phyloP scores from a whole-genome alignment of 78 protist genomes.

The Capsaspora owczarzaki region DNA sequence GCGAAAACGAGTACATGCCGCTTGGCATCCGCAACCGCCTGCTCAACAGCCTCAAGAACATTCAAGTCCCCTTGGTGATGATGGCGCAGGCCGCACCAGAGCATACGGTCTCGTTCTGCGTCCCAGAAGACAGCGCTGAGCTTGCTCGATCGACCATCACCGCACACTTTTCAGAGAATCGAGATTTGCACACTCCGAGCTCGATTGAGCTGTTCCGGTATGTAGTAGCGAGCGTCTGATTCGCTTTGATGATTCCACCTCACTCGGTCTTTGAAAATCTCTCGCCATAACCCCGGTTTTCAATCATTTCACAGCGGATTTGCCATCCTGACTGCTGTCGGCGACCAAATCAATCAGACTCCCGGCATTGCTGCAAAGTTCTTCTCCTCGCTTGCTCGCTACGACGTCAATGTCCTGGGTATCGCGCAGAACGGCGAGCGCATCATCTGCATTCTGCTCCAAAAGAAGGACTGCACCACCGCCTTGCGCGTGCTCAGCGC shows the following conservation, averaged over 20 bases:
- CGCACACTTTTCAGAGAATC: not conserved
- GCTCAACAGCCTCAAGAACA: slow-evolving; percentile 5
- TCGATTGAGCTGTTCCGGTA: no score
- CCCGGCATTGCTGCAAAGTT: slow-evolving; percentile 48
- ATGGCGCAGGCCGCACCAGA: slow-evolving; percentile 41
- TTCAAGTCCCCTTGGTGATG: slow-evolving; percentile 13
- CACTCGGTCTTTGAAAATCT: no score
- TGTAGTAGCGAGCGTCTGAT: no score
- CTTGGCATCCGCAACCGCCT: not conserved
- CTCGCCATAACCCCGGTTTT: no score
- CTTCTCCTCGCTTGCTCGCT: slow-evolving; percentile 20
- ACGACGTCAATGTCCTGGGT: slow-evolving; percentile 36
- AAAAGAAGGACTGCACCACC: not conserved
- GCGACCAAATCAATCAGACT: slow-evolving; percentile 32
- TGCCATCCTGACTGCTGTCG: slow-evolving; percentile 45
- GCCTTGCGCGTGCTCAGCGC: not conserved
- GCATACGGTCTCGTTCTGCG: slow-evolving; percentile 35
- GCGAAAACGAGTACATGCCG: not conserved
- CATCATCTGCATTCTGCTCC: slow-evolving; percentile 32
- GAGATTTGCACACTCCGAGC: no score
- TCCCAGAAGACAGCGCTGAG: slow-evolving; percentile 16
- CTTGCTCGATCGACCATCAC: not conserved
- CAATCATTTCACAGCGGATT: slow-evolving; percentile 10
- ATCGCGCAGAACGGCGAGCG: slow-evolving; percentile 55
- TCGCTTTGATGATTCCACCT: no score